phyloP scores from a whole-genome alignment of 208 protist species.

The Leishmania mexicana region DNA sequence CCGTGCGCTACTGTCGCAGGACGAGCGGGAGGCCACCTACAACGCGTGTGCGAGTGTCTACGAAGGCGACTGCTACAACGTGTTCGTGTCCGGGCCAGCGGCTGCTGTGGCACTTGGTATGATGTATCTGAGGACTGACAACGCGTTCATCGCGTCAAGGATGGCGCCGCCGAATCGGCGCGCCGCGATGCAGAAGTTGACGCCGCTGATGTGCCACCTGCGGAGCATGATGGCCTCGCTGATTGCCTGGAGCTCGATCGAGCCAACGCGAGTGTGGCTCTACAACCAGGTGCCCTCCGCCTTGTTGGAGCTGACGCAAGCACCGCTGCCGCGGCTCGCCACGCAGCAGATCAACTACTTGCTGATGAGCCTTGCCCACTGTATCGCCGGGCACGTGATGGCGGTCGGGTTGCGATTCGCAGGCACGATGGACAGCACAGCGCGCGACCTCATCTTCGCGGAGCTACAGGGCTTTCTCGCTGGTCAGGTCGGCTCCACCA shows the following conservation, averaged over 20 bases:
- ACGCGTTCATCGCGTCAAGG: conserved; percentile 46
- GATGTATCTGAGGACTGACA: conserved; percentile 75
- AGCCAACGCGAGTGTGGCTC: conserved; percentile 58
- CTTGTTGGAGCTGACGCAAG: conserved; percentile 35
- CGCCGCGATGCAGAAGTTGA: conserved; percentile 67
- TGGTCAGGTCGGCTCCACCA: conserved; percentile 65
- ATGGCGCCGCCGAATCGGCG: conserved; percentile 56
- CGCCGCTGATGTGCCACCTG: conserved; percentile 71
- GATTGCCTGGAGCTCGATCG: conserved; percentile 61
- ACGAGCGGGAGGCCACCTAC: conserved; percentile 41
- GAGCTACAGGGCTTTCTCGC: conserved; percentile 78
- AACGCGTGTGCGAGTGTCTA: conserved; percentile 68
- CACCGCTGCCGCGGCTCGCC: conserved; percentile 23
- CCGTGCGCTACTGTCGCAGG: conserved; percentile 51
- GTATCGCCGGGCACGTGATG: conserved; percentile 67
- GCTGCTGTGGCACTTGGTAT: conserved; percentile 77
- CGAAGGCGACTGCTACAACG: conserved; percentile 84
- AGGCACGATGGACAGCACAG: conserved; percentile 69
- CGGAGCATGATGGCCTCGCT: conserved; percentile 79
- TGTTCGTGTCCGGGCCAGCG: conserved; percentile 61
- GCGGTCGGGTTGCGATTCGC: conserved; percentile 85
- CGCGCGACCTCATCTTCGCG: conserved; percentile 48
- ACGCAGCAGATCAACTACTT: conserved; percentile 75
- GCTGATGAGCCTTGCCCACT: conserved; percentile 80
- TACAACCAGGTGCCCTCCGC: conserved; percentile 45